Evolutionary conservation across 140 eudicot genomes (phyloP).

Genomic region (Anethum foeniculum): DNA sequence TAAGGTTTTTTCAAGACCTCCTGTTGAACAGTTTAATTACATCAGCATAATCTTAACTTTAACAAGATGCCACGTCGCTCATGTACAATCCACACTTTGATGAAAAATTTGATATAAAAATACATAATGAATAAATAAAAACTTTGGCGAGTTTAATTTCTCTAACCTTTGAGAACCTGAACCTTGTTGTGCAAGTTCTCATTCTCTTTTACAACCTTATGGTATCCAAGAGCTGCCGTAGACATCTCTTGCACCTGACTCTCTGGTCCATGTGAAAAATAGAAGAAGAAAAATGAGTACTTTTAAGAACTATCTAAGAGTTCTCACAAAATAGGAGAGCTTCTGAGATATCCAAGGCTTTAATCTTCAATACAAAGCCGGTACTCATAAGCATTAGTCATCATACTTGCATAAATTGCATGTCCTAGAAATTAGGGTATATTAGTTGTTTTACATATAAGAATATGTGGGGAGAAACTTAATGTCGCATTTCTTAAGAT

Average conservation of each 20-base stretch:
- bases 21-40: conserved; percentile 25
- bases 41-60: not conserved
- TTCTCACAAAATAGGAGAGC: not conserved
- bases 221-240: conserved; percentile 74
- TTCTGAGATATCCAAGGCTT: not conserved
- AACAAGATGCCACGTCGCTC: not conserved
- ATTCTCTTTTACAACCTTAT: conserved; percentile 81
- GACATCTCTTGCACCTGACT: conserved; percentile 69
- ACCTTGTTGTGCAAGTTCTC: conserved; percentile 74
- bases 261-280: conserved; percentile 35
- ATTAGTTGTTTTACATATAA: not conserved
- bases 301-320: not conserved
- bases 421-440: not conserved
- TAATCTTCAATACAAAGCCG: not conserved
- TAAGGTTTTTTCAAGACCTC: conserved; percentile 68
- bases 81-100: not conserved
- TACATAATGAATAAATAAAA: not conserved
- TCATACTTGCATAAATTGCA: not conserved
- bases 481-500: not conserved
- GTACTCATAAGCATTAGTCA: not conserved
- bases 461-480: not conserved
- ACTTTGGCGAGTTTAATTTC: not conserved
- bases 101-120: not conserved
- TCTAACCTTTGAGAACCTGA: conserved; percentile 85
- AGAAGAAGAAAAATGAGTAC: not conserved